phyloP scores from a whole-genome alignment of 1,284 basidiomycete species.

The Melampsora abietis-canadensis region DNA sequence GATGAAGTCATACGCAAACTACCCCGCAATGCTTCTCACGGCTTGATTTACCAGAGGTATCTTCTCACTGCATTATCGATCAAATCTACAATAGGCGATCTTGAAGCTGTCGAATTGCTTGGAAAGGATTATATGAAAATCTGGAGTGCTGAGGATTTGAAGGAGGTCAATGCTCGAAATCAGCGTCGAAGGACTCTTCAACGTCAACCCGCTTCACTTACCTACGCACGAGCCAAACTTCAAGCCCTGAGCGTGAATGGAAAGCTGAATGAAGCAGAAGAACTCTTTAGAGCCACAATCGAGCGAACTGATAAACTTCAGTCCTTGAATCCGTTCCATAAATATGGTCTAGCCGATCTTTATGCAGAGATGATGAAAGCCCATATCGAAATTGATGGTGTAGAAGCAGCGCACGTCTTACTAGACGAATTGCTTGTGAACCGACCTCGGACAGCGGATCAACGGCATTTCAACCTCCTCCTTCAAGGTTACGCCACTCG shows the following conservation, averaged over 20 bases:
- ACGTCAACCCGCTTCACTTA: conserved; percentile 23
- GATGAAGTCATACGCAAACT: conserved; percentile 28
- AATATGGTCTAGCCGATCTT: conserved; percentile 26
- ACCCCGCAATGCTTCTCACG: conserved; percentile 5
- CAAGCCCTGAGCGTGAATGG: conserved; percentile 25
- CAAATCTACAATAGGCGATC: conserved; percentile 24
- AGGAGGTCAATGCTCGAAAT: conserved; percentile 12
- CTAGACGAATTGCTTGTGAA: conserved; percentile 21
- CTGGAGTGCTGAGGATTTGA: conserved; percentile 6
- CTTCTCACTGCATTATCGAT: conserved; percentile 26
- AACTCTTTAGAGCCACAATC: conserved; percentile 32
- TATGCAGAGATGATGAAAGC: conserved; percentile 40
- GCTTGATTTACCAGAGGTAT: conserved; percentile 24
- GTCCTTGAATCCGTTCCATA: conserved; percentile 8
- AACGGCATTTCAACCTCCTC: conserved; percentile 63
- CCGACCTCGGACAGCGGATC: conserved; percentile 54
- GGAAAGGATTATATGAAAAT: conserved; percentile 7
- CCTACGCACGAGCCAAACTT: conserved; percentile 31
- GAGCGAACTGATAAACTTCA: neutral
- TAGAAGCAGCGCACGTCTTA: conserved; percentile 2
- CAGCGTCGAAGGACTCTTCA: conserved; percentile 17
- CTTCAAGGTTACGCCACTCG: conserved; percentile 63
- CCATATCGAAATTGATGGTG: conserved; percentile 23
- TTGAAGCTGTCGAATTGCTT: conserved; percentile 8
- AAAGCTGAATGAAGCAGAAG: conserved; percentile 15